A percentile compares a stretch with the other conserved stretches of the same genome.
phyloP scores from a whole-genome alignment of 1,139 yeast species.

The Pichia terricola region DNA sequence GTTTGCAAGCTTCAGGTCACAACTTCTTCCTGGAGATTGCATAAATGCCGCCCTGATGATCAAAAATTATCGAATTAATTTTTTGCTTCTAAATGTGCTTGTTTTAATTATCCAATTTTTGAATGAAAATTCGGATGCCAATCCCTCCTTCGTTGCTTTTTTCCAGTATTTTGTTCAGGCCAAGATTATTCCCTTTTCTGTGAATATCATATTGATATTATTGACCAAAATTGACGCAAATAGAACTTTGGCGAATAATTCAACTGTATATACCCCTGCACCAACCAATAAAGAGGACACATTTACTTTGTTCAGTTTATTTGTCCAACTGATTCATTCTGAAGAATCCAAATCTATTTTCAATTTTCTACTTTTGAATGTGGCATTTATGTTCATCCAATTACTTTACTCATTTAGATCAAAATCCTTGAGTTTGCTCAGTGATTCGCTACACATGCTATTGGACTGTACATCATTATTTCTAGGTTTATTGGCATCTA shows the following conservation, averaged over 20 bases:
- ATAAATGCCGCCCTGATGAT: constrained; percentile 18
- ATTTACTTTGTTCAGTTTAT: constrained; percentile 15
- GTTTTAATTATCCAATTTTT: constrained; percentile 16
- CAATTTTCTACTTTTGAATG: constrained; percentile 73
- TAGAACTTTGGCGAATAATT: neutral
- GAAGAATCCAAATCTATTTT: constrained; percentile 83
- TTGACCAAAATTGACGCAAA: neutral
- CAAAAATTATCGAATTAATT: constrained; percentile 17
- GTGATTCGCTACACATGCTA: constrained; percentile 95
- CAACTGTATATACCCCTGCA: neutral
- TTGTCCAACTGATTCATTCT: constrained; percentile 41
- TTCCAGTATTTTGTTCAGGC: constrained; percentile 3
- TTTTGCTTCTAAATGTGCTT: constrained; percentile 18
- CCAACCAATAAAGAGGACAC: neutral
- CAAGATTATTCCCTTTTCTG: constrained; percentile 9
- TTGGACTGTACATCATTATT: constrained; percentile 86
- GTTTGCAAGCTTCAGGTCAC: constrained; percentile 5
- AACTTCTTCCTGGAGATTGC: constrained; percentile 7
- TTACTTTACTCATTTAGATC: constrained; percentile 85
- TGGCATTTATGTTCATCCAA: constrained; percentile 91
- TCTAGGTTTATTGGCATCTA: constrained; percentile 83
- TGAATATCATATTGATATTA: constrained; percentile 10
- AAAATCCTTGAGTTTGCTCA: constrained; percentile 79
- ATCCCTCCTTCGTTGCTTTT: constrained; percentile 1
- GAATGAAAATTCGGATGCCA: constrained; percentile 9